phyloP scores from a whole-genome alignment of 139 green algal species.

The Chlorella sp. region DNA sequence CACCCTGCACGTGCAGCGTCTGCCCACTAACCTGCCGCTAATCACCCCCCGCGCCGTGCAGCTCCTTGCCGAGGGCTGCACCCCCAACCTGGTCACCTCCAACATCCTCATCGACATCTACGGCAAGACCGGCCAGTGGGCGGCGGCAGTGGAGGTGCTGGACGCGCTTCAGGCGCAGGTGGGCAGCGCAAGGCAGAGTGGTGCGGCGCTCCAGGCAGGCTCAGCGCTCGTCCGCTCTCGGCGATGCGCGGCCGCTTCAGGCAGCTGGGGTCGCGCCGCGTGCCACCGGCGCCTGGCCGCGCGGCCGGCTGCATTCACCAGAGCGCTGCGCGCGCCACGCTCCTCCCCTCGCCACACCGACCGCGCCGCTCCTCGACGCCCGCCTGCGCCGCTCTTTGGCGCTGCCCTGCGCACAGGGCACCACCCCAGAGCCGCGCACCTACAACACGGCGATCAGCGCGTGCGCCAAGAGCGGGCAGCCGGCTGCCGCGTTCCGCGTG shows the following conservation, averaged over 20 bases:
- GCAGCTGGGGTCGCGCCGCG: too few species aligned
- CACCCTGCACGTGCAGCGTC: too few species aligned
- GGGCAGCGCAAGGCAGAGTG: conserved; percentile 65
- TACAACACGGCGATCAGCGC: conserved; percentile 83
- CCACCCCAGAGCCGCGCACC: conserved; percentile 72
- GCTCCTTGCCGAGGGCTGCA: conserved; percentile 36
- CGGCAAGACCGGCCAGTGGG: conserved; percentile 75
- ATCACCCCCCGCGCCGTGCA: too few species aligned
- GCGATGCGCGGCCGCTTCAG: too few species aligned
- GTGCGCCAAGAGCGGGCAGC: conserved; percentile 75
- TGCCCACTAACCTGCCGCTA: too few species aligned
- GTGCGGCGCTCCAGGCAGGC: too few species aligned
- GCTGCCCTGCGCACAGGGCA: conserved; percentile 23
- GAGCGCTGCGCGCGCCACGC: too few species aligned
- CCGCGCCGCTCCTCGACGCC: too few species aligned
- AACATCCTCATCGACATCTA: conserved; percentile 85
- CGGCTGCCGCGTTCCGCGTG: conserved; percentile 45
- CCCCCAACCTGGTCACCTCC: conserved; percentile 64
- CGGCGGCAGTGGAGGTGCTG: conserved; percentile 49
- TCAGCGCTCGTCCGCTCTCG: too few species aligned
- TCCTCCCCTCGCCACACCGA: too few species aligned
- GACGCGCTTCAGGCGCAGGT: conserved; percentile 76
- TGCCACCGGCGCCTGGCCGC: too few species aligned
- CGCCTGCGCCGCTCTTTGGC: conserved; percentile 40
- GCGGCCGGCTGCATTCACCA: too few species aligned